These are phyloP conservation scores for Naganishia cerealis DNA, from an alignment of 1,284 basidiomycete genomes.

Conservation along the genomic window DNA sequence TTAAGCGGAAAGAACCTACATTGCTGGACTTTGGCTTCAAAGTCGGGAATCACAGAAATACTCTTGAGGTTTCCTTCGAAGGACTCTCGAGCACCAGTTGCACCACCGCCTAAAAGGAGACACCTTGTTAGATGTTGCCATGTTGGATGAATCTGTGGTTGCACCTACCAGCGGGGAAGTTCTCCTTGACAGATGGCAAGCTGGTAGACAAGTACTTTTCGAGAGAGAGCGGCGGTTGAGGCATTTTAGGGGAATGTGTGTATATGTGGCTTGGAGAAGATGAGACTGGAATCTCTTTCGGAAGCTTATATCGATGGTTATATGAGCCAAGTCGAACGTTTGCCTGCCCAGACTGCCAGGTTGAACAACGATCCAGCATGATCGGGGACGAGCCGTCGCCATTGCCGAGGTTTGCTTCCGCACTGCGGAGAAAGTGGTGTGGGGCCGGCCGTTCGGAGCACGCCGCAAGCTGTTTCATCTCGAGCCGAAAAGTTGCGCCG, in stretches of 20 bases:
- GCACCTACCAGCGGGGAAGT: conserved; percentile 45
- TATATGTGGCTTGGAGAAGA: neutral
- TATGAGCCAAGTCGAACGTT: neutral
- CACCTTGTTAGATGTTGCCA: neutral
- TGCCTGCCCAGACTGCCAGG: neutral
- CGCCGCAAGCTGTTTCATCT: neutral
- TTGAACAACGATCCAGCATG: neutral
- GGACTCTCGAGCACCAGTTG: conserved; percentile 50
- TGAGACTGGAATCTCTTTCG: neutral
- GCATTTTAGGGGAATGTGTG: conserved; percentile 41
- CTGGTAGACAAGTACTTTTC: conserved; percentile 48
- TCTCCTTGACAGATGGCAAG: conserved; percentile 46
- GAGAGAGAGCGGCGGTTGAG: conserved; percentile 53
- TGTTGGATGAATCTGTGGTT: neutral
- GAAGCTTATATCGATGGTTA: neutral
- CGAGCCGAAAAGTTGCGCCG: neutral
- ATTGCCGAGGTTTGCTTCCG: conserved; percentile 17
- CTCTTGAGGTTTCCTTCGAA: conserved; percentile 46
- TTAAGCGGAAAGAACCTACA: conserved; percentile 43
- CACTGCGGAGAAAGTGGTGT: conserved; percentile 11
- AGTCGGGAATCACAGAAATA: conserved; percentile 50
- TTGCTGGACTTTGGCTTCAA: conserved; percentile 43
- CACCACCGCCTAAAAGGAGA: conserved; percentile 45
- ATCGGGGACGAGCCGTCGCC: neutral
- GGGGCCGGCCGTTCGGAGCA: conserved; percentile 4